Base-by-base conservation (phyloP, 2,329 filamentous ascomycete genomes). In the Ceratocystis alfenasii region DNA sequence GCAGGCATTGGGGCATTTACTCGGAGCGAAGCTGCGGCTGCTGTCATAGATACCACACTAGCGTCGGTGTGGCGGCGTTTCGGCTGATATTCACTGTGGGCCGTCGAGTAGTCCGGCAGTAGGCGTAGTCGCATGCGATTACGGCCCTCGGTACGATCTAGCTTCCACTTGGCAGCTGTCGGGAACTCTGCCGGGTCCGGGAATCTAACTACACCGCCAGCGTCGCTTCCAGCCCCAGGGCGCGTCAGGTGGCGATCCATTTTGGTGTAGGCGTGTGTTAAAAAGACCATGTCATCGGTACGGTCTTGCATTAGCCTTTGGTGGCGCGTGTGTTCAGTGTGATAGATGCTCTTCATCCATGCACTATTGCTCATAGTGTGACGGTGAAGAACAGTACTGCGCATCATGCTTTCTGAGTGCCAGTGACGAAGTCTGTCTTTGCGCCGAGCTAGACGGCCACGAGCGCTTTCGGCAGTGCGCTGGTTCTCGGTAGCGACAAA, bases 271-370 rank as follows among this genome's bases (percentile, higher is more conserved):
- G 87, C 82, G 0, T 88, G 85, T 53, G 84, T 83, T 68, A 95
- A 82, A 72, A 90, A 96, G 0, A 82, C 81, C 67, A 89, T 82
- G 71, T 92, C 93, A 72, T 99, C 94, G 71, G 96, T 91, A 71
- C 96, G 90, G 71, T 99, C 95, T 74, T 99, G 94, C 65, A 91
- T 77, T 17, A 89, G 82, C 68, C 94, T 83, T 73, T 97, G 93
- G 69, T 95, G 87, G 73, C 96, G 97, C 72, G 93, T 83, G 70
- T 94, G 87, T 73, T 99, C 94, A 0, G 93, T 90, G 62, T 88
- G 86, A 74, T 93, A 94, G 50, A 99, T 96, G 71, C 96, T 97
- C 71, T 92, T 90, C 78, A 93, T 88, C 94, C 93, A 99, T 67
- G 93, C 87, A 50, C 84, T 87, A 66, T 94, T 93, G 0, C 90